Evolutionary conservation across 768 basidiomycete genomes (phyloP).

Genomic region (Phlebiopsis gigantea): DNA sequence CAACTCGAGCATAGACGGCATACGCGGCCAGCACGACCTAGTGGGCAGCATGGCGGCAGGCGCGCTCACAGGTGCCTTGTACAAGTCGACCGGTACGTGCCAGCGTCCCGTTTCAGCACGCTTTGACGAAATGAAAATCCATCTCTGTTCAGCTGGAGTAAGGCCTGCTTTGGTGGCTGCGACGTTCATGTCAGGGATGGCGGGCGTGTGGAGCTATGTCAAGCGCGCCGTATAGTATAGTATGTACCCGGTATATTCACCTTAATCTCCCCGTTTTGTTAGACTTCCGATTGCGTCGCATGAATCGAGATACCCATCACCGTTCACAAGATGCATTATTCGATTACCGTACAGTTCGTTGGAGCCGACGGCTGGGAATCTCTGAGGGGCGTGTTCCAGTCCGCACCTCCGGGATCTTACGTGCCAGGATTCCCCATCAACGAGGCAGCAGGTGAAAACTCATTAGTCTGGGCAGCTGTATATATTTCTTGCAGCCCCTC

Average conservation of each 20-base stretch:
- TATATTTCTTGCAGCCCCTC: constrained; percentile 2
- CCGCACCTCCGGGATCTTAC: constrained; percentile 11
- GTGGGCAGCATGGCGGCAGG: constrained; percentile 91
- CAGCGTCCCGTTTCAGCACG: constrained; percentile 23
- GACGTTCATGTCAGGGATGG: constrained; percentile 81
- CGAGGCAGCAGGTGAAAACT: not conserved
- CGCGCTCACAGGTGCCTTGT: constrained; percentile 83
- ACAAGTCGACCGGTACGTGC: constrained; percentile 86
- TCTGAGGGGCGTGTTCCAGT: not conserved
- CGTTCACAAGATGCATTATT: constrained; percentile 9
- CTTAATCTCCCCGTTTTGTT: constrained; percentile 17
- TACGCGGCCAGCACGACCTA: constrained; percentile 88
- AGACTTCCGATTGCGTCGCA: constrained; percentile 13
- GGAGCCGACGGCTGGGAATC: constrained; percentile 9
- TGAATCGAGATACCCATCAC: constrained; percentile 13
- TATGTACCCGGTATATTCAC: constrained; percentile 35
- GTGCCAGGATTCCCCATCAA: constrained; percentile 9
- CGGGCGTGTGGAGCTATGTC: constrained; percentile 92
- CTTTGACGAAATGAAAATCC: constrained; percentile 26
- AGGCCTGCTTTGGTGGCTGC: constrained; percentile 87
- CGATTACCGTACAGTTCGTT: constrained; percentile 7
- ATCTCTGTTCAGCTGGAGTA: constrained; percentile 71
- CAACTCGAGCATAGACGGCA: constrained; percentile 88
- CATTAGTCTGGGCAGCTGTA: constrained; percentile 2
- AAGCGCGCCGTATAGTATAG: constrained; percentile 76